Base-by-base conservation (phyloP, 2,329 filamentous ascomycete species). In the Hymenoscyphus fructigenus region DNA sequence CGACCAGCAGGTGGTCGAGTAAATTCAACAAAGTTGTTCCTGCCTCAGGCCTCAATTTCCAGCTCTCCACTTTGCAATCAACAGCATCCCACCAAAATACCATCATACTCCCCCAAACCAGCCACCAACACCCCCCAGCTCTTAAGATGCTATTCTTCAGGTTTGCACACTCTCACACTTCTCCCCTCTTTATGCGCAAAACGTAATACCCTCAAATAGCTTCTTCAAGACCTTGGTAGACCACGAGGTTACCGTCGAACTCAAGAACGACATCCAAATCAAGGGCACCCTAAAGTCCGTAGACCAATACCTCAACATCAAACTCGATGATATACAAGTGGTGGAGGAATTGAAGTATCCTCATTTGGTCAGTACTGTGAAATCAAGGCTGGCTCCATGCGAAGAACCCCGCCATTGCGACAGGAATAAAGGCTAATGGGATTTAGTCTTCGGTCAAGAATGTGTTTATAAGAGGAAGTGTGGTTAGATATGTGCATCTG, bases 221-320 rank as follows among this genome's bases (percentile, higher is more conserved):
- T 98, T 97, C 83, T 98, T 98, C 88, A 98, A 98, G 80, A 98
- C 94, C 62, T 91, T 98, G 75, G 96, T 97, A 78, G 95, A 97
- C 83, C 91, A 95, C 72, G 89, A 96, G 83, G 93, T 99, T 75
- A 98, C 93, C 57, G 93, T 99, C 77, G 95, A 99, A 83, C 91
- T 99, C 78, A 99, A 99, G 82, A 99, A 99, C 79, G 95, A 99
- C 81, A 96, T 99, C 73, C 93, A 93, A 77, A 96, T 99, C 78
- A 91, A 92, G 74, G 95, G 95, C 71, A 96, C 90, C 41, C 85
- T 99, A 71, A 99, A 98, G 84, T 96, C 91, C 76, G 94, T 99
- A 71, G 95, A 99, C 78, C 95, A 98, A 82, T 99, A 96, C 80
- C 87, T 99, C 76, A 99, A 99, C 81, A 97, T 99, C 81, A 98